phyloP scores from a whole-genome alignment of 192 early-diverging fungal species.

The Phlyctochytrium arcticum region DNA sequence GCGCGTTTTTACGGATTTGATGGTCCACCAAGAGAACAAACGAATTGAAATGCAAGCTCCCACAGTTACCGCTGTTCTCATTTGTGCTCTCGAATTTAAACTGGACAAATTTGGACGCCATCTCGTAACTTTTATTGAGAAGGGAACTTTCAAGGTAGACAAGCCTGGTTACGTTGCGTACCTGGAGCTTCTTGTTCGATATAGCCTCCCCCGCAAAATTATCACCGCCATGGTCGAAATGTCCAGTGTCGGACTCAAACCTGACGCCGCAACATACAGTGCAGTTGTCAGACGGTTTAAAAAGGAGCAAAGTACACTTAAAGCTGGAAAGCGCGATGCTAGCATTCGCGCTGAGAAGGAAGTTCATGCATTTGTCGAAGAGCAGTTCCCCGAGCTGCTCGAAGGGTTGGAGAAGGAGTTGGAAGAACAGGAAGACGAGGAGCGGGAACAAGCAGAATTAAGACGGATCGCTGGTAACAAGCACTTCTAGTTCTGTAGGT shows the following conservation, averaged over 20 bases:
- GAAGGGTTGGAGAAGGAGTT: not conserved
- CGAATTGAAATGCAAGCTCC: not conserved
- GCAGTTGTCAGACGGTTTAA: not conserved
- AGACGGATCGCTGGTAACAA: no score
- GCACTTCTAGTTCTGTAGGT: not conserved
- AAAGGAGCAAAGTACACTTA: not conserved
- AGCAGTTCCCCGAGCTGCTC: slow-evolving; percentile 1
- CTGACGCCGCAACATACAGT: not conserved
- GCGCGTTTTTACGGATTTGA: slow-evolving; percentile 7
- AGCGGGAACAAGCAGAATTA: not conserved
- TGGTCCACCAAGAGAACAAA: not conserved
- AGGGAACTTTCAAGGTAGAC: slow-evolving; percentile 9
- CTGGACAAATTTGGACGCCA: not conserved
- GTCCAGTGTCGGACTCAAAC: slow-evolving; percentile 4
- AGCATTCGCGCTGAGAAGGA: not conserved
- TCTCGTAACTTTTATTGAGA: not conserved
- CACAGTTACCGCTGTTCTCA: not conserved
- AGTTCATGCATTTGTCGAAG: not conserved
- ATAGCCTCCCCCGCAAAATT: slow-evolving; percentile 11
- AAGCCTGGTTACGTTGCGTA: not conserved
- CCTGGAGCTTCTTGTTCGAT: slow-evolving; percentile 8
- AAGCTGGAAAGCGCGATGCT: no score
- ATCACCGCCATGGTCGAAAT: slow-evolving; percentile 26
- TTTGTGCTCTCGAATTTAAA: slow-evolving; percentile 5
- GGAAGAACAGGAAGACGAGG: not conserved